Evolutionary conservation across 164 flowering plant genomes (phyloP), one percentile per base, ranked within the genome.

Genomic region (Nymphaea colorata): DNA sequence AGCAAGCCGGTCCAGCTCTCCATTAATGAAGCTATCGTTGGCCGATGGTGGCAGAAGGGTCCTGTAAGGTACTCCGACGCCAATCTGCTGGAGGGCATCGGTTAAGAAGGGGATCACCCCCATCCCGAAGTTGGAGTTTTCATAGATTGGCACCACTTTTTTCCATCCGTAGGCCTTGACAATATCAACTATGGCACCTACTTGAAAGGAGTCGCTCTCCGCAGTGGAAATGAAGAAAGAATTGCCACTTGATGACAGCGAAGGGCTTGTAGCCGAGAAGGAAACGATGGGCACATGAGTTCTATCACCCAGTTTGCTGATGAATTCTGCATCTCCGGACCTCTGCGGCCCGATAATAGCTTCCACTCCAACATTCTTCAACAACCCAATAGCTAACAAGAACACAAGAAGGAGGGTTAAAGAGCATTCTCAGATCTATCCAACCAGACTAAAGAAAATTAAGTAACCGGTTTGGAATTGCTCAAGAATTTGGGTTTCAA

Each of bases 1-100:
- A 77, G 60, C 71, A 41, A 82, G 15, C 73, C 78, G 78, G 71
- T 70, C 51, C 14, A 82, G 78, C 75, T 82, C 85, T 42, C 16
- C 44, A 4, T 11, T 8, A 47, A 82, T 76, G 42, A 72, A 65
- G 14, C 69, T 78, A 69, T 82, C 80, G 0, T 74, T 66, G 64
- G 80, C 77, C 0, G n/a, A 62, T 41, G 68, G 67, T 43, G 77
- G 42, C 71, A 82, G 68, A 69, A 66, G 68, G 44, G 77, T 74
- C 15, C 79, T 67, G 62, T 80, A 78, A 2, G 77, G 75, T 6
- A 82, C 72, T 0, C 67, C 68, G 3, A 73, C 43, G n/a, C 70
- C 70, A 17, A 76, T 57, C 6, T 64, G 72, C 67, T 73, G 67
- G 16, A 82, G 59, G 18, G 80, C 69, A 36, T 67, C 61, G 5